Evolutionary conservation across 352 stramenopile genomes (phyloP).

Genomic region (Pythium guiyangense): DNA sequence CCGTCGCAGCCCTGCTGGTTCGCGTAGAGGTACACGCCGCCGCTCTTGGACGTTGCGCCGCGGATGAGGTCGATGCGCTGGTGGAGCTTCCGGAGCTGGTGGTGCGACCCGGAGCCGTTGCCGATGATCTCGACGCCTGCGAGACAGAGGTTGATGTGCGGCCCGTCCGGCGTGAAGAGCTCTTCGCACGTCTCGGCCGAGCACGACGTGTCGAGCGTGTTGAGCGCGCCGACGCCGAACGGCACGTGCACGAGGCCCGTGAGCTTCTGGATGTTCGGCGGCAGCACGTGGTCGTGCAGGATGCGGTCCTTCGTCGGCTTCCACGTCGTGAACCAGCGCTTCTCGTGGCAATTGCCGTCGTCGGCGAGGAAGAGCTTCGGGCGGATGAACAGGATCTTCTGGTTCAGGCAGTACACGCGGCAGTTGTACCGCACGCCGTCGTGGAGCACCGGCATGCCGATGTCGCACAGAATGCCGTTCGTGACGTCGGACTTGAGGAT

Average conservation of each 20-base stretch:
- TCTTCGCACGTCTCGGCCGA: slow-evolving; percentile 98
- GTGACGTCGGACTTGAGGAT: no score
- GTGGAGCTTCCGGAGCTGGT: no score
- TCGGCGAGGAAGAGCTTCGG: slow-evolving; percentile 94
- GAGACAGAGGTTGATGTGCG: no score
- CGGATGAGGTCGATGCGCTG: slow-evolving; percentile 90
- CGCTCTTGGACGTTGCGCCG: slow-evolving; percentile 91
- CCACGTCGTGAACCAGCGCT: slow-evolving; percentile 90
- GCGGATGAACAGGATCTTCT: no score
- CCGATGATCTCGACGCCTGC: no score
- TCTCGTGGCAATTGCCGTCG: slow-evolving; percentile 98
- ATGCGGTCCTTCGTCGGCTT: slow-evolving; percentile 47
- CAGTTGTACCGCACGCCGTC: no score
- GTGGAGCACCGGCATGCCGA: no score
- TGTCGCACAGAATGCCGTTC: no score
- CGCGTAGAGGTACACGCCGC: slow-evolving; percentile 98
- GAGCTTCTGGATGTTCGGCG: slow-evolving; percentile 76
- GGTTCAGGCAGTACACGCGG: no score
- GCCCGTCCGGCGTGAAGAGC: slow-evolving; percentile 94
- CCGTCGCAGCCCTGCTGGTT: slow-evolving; percentile 98
- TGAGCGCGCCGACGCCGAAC: slow-evolving; percentile 79
- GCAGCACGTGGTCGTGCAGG: slow-evolving; percentile 79
- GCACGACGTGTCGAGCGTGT: slow-evolving; percentile 83
- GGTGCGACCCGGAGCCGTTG: no score
- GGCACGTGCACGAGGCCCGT: slow-evolving; percentile 77